Evolutionary conservation across 2,329 filamentous ascomycete species (phyloP).

Genomic region (Aspergillus fischeri): DNA sequence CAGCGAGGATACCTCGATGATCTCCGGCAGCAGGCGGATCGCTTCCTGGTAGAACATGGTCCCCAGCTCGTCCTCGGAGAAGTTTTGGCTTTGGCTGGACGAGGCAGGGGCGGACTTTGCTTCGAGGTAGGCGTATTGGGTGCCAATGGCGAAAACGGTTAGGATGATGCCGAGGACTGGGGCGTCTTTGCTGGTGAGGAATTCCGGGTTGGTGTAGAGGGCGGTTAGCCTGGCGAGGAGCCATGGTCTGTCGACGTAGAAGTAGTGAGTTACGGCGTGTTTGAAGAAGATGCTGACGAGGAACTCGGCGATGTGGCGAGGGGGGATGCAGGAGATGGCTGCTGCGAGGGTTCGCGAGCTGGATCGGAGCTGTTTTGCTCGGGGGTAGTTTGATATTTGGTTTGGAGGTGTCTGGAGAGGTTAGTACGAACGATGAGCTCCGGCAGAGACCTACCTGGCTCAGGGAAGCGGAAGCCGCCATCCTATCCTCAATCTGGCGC

Average conservation of each 20-base stretch:
- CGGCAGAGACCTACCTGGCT: not conserved
- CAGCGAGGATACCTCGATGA: slow-evolving; percentile 49
- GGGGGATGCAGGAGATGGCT: slow-evolving; percentile 42
- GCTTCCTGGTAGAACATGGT: slow-evolving; percentile 50
- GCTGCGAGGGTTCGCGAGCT: slow-evolving; percentile 32
- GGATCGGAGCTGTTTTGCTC: slow-evolving; percentile 46
- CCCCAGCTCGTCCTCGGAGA: slow-evolving; percentile 47
- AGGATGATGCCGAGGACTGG: slow-evolving; percentile 46
- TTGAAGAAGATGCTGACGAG: slow-evolving; percentile 47
- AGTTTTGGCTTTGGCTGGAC: not conserved
- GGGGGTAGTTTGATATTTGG: slow-evolving; percentile 38
- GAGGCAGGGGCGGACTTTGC: slow-evolving; percentile 11
- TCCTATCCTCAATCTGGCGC: slow-evolving; percentile 44
- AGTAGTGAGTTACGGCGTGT: slow-evolving; percentile 48
- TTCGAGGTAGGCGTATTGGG: slow-evolving; percentile 50
- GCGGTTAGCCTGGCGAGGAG: slow-evolving; percentile 39
- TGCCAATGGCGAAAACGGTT: slow-evolving; percentile 49
- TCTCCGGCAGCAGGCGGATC: slow-evolving; percentile 47
- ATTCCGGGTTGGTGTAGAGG: slow-evolving; percentile 39
- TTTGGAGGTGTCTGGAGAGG: slow-evolving; percentile 19
- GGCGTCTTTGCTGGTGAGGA: slow-evolving; percentile 36
- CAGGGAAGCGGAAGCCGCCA: slow-evolving; percentile 6
- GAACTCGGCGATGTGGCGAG: slow-evolving; percentile 47
- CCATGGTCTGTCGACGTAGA: slow-evolving; percentile 46
- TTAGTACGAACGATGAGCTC: not conserved